A percentile compares a stretch with the other conserved stretches of the same genome.
Conservation (phyloP, 192 early-diverging fungal genomes). For the Linderina pennispora region DNA sequence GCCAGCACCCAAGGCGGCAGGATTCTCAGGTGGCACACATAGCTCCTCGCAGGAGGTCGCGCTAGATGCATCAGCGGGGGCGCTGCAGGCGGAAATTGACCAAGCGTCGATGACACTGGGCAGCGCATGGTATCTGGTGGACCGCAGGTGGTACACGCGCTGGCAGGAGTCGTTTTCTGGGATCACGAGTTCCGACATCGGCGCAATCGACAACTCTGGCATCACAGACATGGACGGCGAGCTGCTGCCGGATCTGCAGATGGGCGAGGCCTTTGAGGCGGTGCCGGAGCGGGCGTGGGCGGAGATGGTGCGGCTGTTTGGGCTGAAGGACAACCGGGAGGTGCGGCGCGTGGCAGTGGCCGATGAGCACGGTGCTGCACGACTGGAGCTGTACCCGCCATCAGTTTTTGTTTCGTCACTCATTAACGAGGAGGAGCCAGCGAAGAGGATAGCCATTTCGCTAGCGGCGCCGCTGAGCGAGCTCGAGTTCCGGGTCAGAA, state of each 20-base stretch:
- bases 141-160: constrained; percentile 31
- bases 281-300: constrained; percentile 50
- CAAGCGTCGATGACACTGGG: constrained; percentile 21
- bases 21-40: background rate
- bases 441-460: constrained; percentile 4
- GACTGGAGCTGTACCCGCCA: constrained; percentile 22
- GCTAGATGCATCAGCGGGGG: constrained; percentile 7
- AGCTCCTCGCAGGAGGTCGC: background rate
- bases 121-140: constrained; percentile 48
- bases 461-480: constrained; percentile 18
- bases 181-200: constrained; percentile 20
- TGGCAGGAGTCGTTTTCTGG: constrained; percentile 43
- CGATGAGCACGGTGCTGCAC: background rate
- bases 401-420: constrained; percentile 8
- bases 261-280: constrained; percentile 19
- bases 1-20: background rate
- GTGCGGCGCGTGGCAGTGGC: constrained; percentile 11
- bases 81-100: constrained; percentile 15
- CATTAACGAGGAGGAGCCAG: background rate
- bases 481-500: constrained; percentile 13
- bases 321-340: background rate
- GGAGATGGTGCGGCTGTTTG: constrained; percentile 45
- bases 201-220: constrained; percentile 44
- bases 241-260: constrained; percentile 28
- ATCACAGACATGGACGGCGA: constrained; percentile 20